Evolutionary conservation across 768 basidiomycete species (phyloP).

Genomic region (Auricularia sp.): DNA sequence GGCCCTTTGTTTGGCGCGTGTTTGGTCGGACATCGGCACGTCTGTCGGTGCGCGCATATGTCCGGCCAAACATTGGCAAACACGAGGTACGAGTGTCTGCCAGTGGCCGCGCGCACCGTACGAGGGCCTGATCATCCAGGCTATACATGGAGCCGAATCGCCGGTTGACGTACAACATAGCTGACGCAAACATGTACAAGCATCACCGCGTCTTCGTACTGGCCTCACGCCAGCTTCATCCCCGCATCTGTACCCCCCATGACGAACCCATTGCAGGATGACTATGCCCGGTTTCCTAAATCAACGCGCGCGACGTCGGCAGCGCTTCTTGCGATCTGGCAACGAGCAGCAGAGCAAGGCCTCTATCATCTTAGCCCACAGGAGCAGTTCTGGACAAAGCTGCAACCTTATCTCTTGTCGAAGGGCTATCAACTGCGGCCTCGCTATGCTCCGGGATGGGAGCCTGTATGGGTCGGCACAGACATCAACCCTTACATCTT

Average conservation of each 20-base stretch:
- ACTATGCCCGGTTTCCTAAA: neutral
- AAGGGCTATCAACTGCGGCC: neutral
- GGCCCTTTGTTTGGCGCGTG: too few relatives aligned
- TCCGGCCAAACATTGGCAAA: too few relatives aligned
- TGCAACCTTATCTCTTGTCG: neutral
- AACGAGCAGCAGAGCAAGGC: neutral
- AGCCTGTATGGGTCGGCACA: neutral
- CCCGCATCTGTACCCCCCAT: neutral
- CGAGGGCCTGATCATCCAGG: too few relatives aligned
- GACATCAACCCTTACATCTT: neutral
- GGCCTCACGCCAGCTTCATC: too few relatives aligned
- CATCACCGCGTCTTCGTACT: too few relatives aligned
- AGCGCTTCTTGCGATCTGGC: neutral
- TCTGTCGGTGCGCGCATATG: too few relatives aligned
- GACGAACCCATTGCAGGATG: neutral
- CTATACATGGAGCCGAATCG: too few relatives aligned
- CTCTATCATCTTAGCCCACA: neutral
- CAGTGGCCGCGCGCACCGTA: too few relatives aligned
- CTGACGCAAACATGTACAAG: too few relatives aligned
- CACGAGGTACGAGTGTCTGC: too few relatives aligned
- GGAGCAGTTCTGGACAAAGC: neutral
- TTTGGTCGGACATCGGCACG: too few relatives aligned
- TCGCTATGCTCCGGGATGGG: neutral
- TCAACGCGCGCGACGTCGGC: neutral
- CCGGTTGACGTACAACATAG: too few relatives aligned